phyloP scores from a whole-genome alignment of 352 stramenopile genomes.

The Phytophthora multivora region DNA sequence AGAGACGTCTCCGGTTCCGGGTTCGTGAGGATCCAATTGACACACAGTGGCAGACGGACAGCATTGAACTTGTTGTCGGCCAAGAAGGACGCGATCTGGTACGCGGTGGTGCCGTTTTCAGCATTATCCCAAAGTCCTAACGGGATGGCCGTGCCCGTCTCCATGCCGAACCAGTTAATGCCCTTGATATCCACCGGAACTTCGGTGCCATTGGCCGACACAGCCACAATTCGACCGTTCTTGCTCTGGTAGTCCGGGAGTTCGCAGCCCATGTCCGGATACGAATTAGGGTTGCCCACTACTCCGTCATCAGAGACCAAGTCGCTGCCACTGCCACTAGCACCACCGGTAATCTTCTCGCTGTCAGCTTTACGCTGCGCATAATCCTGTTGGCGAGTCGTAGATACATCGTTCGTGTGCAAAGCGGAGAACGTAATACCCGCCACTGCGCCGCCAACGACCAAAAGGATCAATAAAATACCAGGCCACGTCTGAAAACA shows the following conservation, averaged over 20 bases:
- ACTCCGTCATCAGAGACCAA: constrained; percentile 69
- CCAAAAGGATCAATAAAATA: constrained; percentile 39
- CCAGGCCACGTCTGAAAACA: constrained; percentile 46
- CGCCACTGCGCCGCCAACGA: constrained; percentile 37
- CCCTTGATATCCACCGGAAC: constrained; percentile 72
- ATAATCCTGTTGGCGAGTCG: constrained; percentile 28
- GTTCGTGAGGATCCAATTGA: constrained; percentile 62
- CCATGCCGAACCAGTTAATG: constrained; percentile 83
- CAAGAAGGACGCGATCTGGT: constrained; percentile 76
- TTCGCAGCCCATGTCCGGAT: constrained; percentile 64
- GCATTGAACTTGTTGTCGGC: constrained; percentile 79
- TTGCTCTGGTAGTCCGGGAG: constrained; percentile 77
- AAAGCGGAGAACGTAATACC: constrained; percentile 38
- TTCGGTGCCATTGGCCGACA: constrained; percentile 58
- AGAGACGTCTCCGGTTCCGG: constrained; percentile 46
- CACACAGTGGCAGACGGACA: constrained; percentile 73
- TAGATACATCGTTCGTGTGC: constrained; percentile 19
- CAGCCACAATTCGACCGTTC: constrained; percentile 60
- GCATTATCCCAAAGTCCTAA: constrained; percentile 75
- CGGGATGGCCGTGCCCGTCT: constrained; percentile 65
- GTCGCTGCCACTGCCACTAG: constrained; percentile 38
- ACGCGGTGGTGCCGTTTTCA: constrained; percentile 75
- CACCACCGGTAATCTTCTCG: constrained; percentile 20
- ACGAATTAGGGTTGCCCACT: constrained; percentile 76
- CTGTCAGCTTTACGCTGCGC: constrained; percentile 30